phyloP scores from a whole-genome alignment of 805 yeast species.

The Saturnispora mendoncae region DNA sequence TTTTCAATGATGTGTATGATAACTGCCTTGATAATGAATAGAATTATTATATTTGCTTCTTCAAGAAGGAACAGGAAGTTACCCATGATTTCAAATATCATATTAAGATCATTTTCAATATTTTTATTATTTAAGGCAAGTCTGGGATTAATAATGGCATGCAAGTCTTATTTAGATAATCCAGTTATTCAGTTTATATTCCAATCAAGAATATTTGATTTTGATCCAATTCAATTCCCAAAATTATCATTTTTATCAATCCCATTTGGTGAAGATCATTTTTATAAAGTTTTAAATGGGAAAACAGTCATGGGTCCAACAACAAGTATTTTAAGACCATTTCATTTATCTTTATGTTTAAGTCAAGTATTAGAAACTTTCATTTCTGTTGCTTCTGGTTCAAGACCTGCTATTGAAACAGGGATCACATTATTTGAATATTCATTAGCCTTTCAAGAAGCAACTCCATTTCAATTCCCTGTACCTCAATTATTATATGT shows the following conservation, averaged over 20 bases:
- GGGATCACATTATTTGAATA: slow-evolving; percentile 70
- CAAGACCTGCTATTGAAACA: slow-evolving; percentile 49
- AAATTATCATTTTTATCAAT: slow-evolving; percentile 22
- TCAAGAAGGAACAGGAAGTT: slow-evolving; percentile 34
- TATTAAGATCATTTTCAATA: slow-evolving; percentile 34
- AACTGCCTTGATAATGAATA: slow-evolving; percentile 48
- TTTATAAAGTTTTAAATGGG: slow-evolving; percentile 16
- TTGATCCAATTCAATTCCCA: slow-evolving; percentile 18
- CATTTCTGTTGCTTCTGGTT: slow-evolving; percentile 47
- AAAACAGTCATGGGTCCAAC: slow-evolving; percentile 31
- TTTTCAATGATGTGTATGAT: slow-evolving; percentile 47
- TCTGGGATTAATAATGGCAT: slow-evolving; percentile 28
- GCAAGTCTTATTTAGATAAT: slow-evolving; percentile 12
- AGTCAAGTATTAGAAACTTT: slow-evolving; percentile 62
- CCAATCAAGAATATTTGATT: slow-evolving; percentile 18
- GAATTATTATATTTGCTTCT: slow-evolving; percentile 51
- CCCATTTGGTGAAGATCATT: slow-evolving; percentile 16
- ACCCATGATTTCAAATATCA: slow-evolving; percentile 23
- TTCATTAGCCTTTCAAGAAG: slow-evolving; percentile 69
- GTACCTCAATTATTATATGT: slow-evolving; percentile 44
- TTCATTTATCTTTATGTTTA: slow-evolving; percentile 47
- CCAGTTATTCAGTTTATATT: slow-evolving; percentile 7
- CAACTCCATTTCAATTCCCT: slow-evolving; percentile 42
- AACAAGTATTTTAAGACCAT: slow-evolving; percentile 47
- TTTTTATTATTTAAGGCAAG: slow-evolving; percentile 28